Evolutionary conservation across 495 filamentous ascomycete species (phyloP), one percentile per base, ranked within the genome.

Genomic region (Cryomyces minteri): DNA sequence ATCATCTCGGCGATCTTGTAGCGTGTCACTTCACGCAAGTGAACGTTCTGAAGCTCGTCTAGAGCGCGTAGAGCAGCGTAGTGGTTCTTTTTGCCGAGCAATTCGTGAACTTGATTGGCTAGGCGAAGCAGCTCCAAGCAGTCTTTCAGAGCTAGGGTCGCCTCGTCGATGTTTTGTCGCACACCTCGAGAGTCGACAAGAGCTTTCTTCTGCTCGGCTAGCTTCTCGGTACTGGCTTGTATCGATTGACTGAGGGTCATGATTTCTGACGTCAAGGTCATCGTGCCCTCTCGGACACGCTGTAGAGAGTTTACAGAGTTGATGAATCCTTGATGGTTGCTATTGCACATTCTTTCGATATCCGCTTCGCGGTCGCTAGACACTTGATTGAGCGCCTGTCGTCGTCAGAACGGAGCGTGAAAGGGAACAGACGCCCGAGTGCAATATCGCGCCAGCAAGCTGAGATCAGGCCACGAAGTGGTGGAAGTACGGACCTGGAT

Each of bases 1-100:
- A 99, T 95, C 69, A 94, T 74, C 45, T 93, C 84, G 28, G 92
- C 92, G 45, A 99, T 83, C 58, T 93, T 88, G 60, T 94, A 92
- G 49, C 94, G 83, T 4, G 83, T 85, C 8, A 93, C 80, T 48
- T 87, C 85, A 54, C 86, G 88, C 34, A 98, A 71, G 59, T 96
- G 84, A 48, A 96, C 86, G 66, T 92, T 94, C 55, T 95, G 90
- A 29, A 99, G 66, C 57, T 99, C 90, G 57, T 96, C 92, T 31
- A 96, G 67, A 5, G 90, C 87, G 46, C 92, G 84, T 40, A 99
- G 70, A 25, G 90, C 92, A 14, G 79, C 85, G 60, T 99, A 96
- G 56, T 96, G 90, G 49, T 87, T 90, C 63, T 94, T 94, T 59
- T 79, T 87, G 14, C 72, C 73, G 30, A 96, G 67, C 39, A 99